Evolutionary conservation across 768 basidiomycete species (phyloP), one percentile per base, ranked within the genome.

Genomic region (Suillus decipiens): DNA sequence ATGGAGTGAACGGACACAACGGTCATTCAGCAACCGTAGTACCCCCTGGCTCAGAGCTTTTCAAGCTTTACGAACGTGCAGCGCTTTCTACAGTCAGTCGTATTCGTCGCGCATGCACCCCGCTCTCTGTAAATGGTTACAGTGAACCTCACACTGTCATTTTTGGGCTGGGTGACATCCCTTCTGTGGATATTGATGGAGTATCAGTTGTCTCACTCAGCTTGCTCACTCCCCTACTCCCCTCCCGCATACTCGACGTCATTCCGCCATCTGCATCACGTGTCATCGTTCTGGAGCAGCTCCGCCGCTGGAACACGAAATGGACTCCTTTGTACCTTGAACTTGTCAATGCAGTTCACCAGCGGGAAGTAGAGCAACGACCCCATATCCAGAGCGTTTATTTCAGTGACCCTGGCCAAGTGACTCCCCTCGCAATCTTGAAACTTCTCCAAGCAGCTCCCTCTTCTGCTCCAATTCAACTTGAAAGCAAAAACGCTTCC

Each of bases 261-360:
- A 83, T 96, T 39, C 89, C 93, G 12, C 64, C 78, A 1, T 86
- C 87, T 2, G 84, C 82, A 34, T 83, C 81, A 17, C 87, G 85
- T 24, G 83, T 96, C 60, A 78, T 96, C 63, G 88, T 96, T 19
- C 82, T 96, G 12, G 95, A 96, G 71, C 93, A 95, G 73, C 78
- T 90, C 8, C 82, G 82, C 69, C 81, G 78, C 66, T 92, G 90
- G 84, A 82, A 84, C n/a, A 87, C 86, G 43, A 92, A 92, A 74
- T 96, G 92, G 90, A 89, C 91, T 1, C 91, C 93, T 0, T 76
- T 96, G 4, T 96, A 90, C 74, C 84, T 97, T 58, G 94, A 96
- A 39, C 79, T 95, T 31, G 82, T 92, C 54, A 82, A 82, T 61
- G 88, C 89, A 15, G 75, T 95, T 39, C 93, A 94, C 66, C 79